Percentiles rank a stretch among this genome's conserved stretches.
Conservation (phyloP, 2,329 filamentous ascomycete genomes). For the Ascochyta rabiei region DNA sequence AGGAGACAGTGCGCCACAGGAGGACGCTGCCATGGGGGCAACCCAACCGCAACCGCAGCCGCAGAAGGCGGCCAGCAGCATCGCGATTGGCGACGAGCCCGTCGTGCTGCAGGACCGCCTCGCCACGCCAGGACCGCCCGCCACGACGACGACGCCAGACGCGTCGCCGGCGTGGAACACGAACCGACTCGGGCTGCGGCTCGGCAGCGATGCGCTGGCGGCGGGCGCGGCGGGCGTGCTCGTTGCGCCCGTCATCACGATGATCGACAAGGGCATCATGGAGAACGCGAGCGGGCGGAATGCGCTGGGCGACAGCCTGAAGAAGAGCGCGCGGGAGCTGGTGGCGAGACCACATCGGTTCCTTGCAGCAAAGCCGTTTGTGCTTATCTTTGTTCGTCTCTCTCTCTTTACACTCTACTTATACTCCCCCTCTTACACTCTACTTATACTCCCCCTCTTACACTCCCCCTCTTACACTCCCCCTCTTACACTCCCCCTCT, state of each 20-base stretch:
- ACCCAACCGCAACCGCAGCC: not conserved
- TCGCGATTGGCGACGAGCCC: constrained; percentile 9
- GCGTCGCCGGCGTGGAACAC: constrained; percentile 69
- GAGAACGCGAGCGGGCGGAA: constrained; percentile 77
- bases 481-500: too few species aligned
- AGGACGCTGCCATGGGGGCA: constrained; percentile 43
- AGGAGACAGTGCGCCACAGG: constrained; percentile 33
- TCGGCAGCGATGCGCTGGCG: constrained; percentile 71
- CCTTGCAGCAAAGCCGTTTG: constrained; percentile 70
- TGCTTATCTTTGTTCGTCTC: constrained; percentile 61
- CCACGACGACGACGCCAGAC: not conserved
- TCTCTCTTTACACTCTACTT: too few species aligned
- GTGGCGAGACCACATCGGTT: constrained; percentile 65
- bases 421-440: too few species aligned
- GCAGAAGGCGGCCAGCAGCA: not conserved
- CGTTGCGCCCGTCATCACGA: constrained; percentile 82
- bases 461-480: not conserved
- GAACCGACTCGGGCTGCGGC: constrained; percentile 68
- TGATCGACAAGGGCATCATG: constrained; percentile 83
- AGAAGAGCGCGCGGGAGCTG: constrained; percentile 62
- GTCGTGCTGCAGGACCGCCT: constrained; percentile 1
- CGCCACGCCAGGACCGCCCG: not conserved
- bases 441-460: not conserved
- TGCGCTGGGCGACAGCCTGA: constrained; percentile 65
- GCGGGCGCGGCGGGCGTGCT: constrained; percentile 74